A percentile compares a stretch with the other conserved stretches of the same genome.
Evolutionary conservation across 2,329 filamentous ascomycete species (phyloP).

Genomic region (Periconia macrospinosa): DNA sequence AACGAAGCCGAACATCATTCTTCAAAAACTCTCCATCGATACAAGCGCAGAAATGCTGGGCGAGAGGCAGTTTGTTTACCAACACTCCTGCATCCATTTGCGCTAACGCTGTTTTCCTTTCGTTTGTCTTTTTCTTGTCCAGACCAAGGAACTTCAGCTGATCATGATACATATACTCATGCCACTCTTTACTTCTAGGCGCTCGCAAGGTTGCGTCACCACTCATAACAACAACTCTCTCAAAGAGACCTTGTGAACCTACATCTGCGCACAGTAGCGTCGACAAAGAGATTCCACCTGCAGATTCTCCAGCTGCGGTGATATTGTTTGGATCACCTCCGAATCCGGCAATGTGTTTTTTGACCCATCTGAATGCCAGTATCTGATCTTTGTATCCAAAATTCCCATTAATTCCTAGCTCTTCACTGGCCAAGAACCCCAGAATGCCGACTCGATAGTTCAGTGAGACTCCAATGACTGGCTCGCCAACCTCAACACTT

Average conservation of each 20-base stretch:
- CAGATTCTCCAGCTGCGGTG: slow-evolving; percentile 50
- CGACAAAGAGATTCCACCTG: slow-evolving; percentile 44
- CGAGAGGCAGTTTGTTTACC: slow-evolving; percentile 23
- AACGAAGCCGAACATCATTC: slow-evolving; percentile 15
- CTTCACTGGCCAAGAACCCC: slow-evolving; percentile 48
- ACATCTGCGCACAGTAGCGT: slow-evolving; percentile 30
- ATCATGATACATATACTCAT: slow-evolving; percentile 27
- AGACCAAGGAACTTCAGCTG: slow-evolving; percentile 24
- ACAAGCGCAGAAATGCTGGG: slow-evolving; percentile 26
- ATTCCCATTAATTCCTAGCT: slow-evolving; percentile 44
- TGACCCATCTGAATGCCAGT: slow-evolving; percentile 42
- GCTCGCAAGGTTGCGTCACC: slow-evolving; percentile 33
- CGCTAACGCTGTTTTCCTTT: slow-evolving; percentile 16
- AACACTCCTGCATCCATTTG: slow-evolving; percentile 23
- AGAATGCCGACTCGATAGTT: slow-evolving; percentile 37
- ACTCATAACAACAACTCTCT: slow-evolving; percentile 34
- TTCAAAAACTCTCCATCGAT: slow-evolving; percentile 29
- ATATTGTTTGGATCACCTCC: slow-evolving; percentile 44
- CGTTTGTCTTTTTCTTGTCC: slow-evolving; percentile 6
- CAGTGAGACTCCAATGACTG: slow-evolving; percentile 48
- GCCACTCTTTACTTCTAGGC: slow-evolving; percentile 27
- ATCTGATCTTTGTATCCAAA: slow-evolving; percentile 40
- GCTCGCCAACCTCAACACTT: slow-evolving; percentile 46
- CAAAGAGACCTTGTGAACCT: slow-evolving; percentile 25
- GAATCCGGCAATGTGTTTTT: slow-evolving; percentile 42